Conservation (phyloP, 2,329 filamentous ascomycete species). For the Verticillium isaacii region DNA sequence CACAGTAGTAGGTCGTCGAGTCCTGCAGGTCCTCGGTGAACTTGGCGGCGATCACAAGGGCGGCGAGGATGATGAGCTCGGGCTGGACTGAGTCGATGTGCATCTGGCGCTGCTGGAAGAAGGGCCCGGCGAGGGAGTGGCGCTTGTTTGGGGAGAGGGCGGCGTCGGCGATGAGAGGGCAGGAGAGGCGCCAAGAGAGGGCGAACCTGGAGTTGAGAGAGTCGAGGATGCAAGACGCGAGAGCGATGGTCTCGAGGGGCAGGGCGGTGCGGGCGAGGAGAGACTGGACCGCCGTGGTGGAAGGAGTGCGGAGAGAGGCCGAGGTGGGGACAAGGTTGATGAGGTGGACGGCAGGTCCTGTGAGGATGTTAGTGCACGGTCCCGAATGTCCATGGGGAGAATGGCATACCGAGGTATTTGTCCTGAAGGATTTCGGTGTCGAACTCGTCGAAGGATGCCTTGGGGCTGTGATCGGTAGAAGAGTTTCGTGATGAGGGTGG, state of each 20-base stretch:
- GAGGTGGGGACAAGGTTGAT: conserved; percentile 62
- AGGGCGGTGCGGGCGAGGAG: conserved; percentile 55
- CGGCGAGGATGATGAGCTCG: conserved; percentile 59
- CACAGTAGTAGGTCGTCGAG: conserved; percentile 47
- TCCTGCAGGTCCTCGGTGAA: conserved; percentile 58
- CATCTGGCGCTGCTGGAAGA: conserved; percentile 28
- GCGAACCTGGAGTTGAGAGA: conserved; percentile 60
- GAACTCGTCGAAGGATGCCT: conserved; percentile 27
- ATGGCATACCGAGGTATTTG: conserved; percentile 30
- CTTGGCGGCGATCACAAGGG: conserved; percentile 60
- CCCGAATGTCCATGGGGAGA: not conserved
- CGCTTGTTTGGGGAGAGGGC: conserved; percentile 29
- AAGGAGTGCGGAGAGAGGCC: conserved; percentile 55
- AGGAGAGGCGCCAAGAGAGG: conserved; percentile 55
- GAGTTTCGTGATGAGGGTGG: conserved; percentile 49
- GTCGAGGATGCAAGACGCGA: conserved; percentile 64
- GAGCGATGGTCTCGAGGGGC: conserved; percentile 56
- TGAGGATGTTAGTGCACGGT: conserved; percentile 11
- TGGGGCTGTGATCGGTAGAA: conserved; percentile 37
- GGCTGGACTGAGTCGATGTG: conserved; percentile 59
- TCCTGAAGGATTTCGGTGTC: conserved; percentile 38
- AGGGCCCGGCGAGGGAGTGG: conserved; percentile 42
- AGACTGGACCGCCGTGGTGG: conserved; percentile 53
- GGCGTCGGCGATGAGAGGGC: conserved; percentile 37
- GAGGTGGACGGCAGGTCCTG: conserved; percentile 62